Evolutionary conservation across 495 filamentous ascomycete genomes (phyloP), one percentile per base, ranked within the genome.

Genomic region (Halenospora varia): DNA sequence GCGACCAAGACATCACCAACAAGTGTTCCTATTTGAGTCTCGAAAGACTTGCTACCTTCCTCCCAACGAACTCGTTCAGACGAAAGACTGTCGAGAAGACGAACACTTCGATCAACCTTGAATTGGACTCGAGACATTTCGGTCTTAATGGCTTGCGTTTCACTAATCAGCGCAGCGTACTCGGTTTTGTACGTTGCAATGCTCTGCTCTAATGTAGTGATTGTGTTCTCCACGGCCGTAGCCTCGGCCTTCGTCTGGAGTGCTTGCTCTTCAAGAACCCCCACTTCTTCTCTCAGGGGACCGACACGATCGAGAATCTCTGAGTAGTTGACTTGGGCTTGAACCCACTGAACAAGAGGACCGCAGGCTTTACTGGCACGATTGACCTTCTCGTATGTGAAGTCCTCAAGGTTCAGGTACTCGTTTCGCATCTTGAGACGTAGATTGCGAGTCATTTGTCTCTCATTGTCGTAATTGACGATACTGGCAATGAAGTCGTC

Each of bases 401-500:
- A 99, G 65, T 97, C 92, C 13, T 89, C 86, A 69, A 94, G 89
- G 3, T 89, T 89, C 52, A 99, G 71, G 72, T 87, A 99, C 48
- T 96, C 90, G 51, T 86, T 90, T 60, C 91, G 85, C 94, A 99
- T 97, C 74, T 89, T 92, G 60, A 83, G 67, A 23, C 94, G 81
- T 66, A 91, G 81, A 48, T 72, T 76, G 62, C 82, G 85, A 2
- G 92, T 97, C 94, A 99, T 97, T 71, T 96, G 88, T 63, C 73
- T 85, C 75, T 96, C 90, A 65, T 96, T 99, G 75, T 97, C 88
- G 69, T 96, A 99, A 67, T 89, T 91, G 70, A 97, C 88, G 66
- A 99, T 97, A 73, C 89, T 96, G 23, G 91, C 89, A 75, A 99
- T 97, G 74, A 99, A 99, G 63, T 96, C 92, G 68, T 97, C 94